Conservation (phyloP, 768 basidiomycete species). For the Lyophyllum shimeji region DNA sequence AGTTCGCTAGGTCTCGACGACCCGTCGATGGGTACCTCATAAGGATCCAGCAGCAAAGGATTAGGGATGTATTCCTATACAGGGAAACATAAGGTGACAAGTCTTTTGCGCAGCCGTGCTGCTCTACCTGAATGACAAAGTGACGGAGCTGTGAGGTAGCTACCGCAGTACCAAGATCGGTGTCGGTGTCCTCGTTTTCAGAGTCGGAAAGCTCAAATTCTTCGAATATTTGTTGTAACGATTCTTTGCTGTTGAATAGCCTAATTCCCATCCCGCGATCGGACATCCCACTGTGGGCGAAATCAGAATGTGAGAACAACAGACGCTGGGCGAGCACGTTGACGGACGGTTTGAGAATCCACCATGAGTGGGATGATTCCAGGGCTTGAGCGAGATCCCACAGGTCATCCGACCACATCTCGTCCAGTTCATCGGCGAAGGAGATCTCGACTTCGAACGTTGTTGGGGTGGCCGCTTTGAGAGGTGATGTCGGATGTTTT, state of each 20-base stretch:
- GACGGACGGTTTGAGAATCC: constrained; percentile 86
- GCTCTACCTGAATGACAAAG: constrained; percentile 88
- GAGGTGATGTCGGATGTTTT: constrained; percentile 63
- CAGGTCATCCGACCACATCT: constrained; percentile 89
- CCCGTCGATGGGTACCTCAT: constrained; percentile 35
- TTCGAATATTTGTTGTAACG: constrained; percentile 73
- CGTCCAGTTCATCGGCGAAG: constrained; percentile 92
- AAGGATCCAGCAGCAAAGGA: constrained; percentile 79
- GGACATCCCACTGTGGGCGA: constrained; percentile 71
- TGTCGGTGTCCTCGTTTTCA: constrained; percentile 44
- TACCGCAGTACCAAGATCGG: constrained; percentile 51
- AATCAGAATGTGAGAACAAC: neutral
- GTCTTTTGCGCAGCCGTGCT: neutral
- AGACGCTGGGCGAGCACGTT: neutral
- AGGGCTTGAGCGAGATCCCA: constrained; percentile 78
- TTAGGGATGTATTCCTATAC: constrained; percentile 81
- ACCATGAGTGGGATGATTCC: constrained; percentile 63
- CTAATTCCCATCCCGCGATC: constrained; percentile 95
- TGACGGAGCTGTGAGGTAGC: constrained; percentile 87
- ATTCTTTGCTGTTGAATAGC: constrained; percentile 77
- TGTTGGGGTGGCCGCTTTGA: constrained; percentile 58
- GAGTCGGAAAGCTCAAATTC: constrained; percentile 69
- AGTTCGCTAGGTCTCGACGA: constrained; percentile 21
- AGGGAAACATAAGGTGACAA: neutral
- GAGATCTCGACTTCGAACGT: constrained; percentile 87